Base-by-base conservation (phyloP, 2,329 filamentous ascomycete genomes). In the Trichoderma sp. region DNA sequence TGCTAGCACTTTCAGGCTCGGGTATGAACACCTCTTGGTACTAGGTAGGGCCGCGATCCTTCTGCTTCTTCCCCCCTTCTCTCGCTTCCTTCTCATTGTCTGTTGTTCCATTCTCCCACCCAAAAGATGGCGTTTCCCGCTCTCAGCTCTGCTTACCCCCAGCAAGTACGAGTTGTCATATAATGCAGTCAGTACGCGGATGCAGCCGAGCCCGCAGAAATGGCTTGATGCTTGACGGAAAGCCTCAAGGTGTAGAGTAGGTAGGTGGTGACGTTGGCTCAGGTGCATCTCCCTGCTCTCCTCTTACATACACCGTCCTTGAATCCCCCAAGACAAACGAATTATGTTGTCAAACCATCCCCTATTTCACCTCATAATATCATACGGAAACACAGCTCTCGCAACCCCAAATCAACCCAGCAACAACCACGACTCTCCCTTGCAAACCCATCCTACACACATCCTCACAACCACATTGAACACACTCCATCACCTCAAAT, bases 201-300 rank as follows among this genome's bases (percentile, higher is more conserved):
- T 19, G 43, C 21, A 45, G 39, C 24, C 54, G 44, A 41, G 30
- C 47, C 34, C 39, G 48, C 50, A 52, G 24, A 19, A 43, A 3
- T 14, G 24, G 30, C 48, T 21, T 14, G 34, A 39, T 14, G 14
- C 3, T 12, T 34, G 30, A 34, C 9, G 14, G 34, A 14, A 14
- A 39, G 34, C 12, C 34, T 14, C 21, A 39, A 5, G 9, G 44
- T 34, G 56, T 21, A 44, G 28, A 10, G 19, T 39, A 39, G 41
- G 10, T 12, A 50, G 26, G 39, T 54, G 39, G 39, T 54, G 56
- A 59, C 43, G 56, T 48, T 48, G 56, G 15, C 55, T 14, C 26
- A 19, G 41, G 41, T 57, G 58, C 30, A 61, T 51, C 47, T 51
- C 7, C 34, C 34, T 14, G 34, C 14, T 39, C 3, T 39, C 34